phyloP scores from a whole-genome alignment of 164 flowering plant genomes.

The Platanus orientalis region DNA sequence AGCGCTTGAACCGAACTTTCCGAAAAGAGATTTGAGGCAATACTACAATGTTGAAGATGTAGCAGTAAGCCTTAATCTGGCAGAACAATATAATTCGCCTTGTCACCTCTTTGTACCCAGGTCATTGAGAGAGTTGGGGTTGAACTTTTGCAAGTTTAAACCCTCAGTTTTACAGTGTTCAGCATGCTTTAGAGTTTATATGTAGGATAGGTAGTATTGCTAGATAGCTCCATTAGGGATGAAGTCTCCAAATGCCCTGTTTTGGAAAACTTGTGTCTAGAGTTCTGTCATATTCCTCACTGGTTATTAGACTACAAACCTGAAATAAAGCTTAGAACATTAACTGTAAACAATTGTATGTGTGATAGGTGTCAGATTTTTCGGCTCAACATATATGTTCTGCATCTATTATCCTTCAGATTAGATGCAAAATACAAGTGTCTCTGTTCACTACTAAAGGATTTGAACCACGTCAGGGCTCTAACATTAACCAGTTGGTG shows the following conservation, averaged over 20 bases:
- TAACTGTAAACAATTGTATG: not conserved
- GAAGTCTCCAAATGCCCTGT: not conserved
- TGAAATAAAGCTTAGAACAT: not conserved
- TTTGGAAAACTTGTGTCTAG: too few relatives aligned
- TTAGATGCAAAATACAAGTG: not conserved
- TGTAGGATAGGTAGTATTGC: too few relatives aligned
- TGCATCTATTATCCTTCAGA: too few relatives aligned
- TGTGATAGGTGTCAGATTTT: not conserved
- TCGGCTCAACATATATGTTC: not conserved
- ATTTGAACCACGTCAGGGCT: not conserved
- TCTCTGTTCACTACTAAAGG: not conserved
- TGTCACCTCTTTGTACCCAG: not conserved
- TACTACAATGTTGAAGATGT: not conserved
- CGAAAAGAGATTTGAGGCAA: not conserved
- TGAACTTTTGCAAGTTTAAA: not conserved
- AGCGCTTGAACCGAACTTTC: not conserved
- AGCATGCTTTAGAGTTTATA: not conserved
- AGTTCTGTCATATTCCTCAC: not conserved
- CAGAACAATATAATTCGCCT: not conserved
- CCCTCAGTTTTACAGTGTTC: not conserved
- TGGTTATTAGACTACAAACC: not conserved
- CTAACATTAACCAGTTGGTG: not conserved
- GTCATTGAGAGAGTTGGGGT: not conserved
- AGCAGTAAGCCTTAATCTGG: not conserved
- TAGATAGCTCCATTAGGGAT: not conserved